phyloP scores from a whole-genome alignment of 2,329 filamentous ascomycete species.

The Trichoderma koningiopsis region DNA sequence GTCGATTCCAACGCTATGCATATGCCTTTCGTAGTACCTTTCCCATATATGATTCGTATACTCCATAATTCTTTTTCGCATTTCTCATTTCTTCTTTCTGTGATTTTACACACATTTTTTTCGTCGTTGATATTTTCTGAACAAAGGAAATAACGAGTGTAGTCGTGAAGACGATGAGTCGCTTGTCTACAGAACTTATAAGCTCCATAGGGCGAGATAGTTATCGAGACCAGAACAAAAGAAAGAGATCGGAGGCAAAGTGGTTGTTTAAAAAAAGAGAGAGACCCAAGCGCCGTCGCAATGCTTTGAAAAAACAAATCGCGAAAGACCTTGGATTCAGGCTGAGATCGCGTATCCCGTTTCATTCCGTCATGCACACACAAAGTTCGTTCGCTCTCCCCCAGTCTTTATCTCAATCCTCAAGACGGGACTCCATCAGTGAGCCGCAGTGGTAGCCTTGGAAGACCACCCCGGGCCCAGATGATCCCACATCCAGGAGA shows the following conservation, averaged over 20 bases:
- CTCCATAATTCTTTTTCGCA: background rate
- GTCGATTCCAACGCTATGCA: background rate
- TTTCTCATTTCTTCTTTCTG: background rate
- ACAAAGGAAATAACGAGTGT: conserved; percentile 21
- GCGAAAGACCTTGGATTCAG: background rate
- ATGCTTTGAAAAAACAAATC: conserved; percentile 4
- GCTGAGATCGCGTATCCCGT: background rate
- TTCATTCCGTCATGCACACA: background rate
- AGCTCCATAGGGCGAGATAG: background rate
- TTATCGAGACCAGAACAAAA: background rate
- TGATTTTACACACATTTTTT: background rate
- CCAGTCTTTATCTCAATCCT: background rate
- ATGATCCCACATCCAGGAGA: conserved; percentile 27
- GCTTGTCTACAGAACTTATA: background rate
- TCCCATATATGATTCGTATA: background rate
- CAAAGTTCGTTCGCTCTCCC: background rate
- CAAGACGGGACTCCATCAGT: background rate
- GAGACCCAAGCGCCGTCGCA: conserved; percentile 19
- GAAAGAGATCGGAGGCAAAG: conserved; percentile 13
- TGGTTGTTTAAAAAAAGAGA: conserved; percentile 13
- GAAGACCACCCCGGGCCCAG: conserved; percentile 5
- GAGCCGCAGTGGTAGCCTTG: conserved; percentile 4
- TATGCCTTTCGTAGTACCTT: background rate
- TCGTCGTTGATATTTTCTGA: background rate
- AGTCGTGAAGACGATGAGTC: conserved; percentile 23